These are phyloP conservation scores for Gossypium australe DNA, from an alignment of 345 rosid species.

Conservation along the genomic window DNA sequence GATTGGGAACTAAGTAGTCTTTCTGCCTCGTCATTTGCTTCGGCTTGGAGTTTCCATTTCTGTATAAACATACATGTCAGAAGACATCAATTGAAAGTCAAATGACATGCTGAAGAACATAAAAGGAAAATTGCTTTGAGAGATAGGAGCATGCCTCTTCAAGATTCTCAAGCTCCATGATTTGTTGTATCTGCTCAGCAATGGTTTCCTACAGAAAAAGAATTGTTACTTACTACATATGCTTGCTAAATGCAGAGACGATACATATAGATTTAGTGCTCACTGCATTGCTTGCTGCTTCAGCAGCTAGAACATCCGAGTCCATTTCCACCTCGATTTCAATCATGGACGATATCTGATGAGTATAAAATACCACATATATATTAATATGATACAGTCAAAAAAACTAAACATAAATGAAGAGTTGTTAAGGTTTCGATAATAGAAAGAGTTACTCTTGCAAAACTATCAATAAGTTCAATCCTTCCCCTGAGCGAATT, in stretches of 20 bases:
- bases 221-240: conserved; percentile 6
- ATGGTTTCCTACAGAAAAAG: conserved; percentile 57
- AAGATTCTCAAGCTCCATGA: conserved; percentile 94
- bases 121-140: background rate
- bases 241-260: conserved; percentile 1
- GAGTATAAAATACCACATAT: background rate
- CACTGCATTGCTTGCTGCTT: conserved; percentile 72
- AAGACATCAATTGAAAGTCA: background rate
- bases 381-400: background rate
- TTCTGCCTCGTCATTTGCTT: conserved; percentile 94
- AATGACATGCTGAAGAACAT: background rate
- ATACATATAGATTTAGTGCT: conserved; percentile 21
- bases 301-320: conserved; percentile 92
- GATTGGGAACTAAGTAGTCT: conserved; percentile 74
- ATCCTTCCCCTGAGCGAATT: conserved; percentile 68
- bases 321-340: conserved; percentile 96
- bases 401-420: conserved; percentile 8
- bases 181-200: conserved; percentile 76
- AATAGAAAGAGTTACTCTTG: conserved; percentile 49
- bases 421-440: conserved; percentile 4
- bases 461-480: conserved; percentile 88
- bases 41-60: conserved; percentile 90
- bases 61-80: conserved; percentile 23
- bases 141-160: conserved; percentile 59
- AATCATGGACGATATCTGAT: conserved; percentile 94